phyloP scores from a whole-genome alignment of 163 green algal genomes.

The Chlorella variabilis region DNA sequence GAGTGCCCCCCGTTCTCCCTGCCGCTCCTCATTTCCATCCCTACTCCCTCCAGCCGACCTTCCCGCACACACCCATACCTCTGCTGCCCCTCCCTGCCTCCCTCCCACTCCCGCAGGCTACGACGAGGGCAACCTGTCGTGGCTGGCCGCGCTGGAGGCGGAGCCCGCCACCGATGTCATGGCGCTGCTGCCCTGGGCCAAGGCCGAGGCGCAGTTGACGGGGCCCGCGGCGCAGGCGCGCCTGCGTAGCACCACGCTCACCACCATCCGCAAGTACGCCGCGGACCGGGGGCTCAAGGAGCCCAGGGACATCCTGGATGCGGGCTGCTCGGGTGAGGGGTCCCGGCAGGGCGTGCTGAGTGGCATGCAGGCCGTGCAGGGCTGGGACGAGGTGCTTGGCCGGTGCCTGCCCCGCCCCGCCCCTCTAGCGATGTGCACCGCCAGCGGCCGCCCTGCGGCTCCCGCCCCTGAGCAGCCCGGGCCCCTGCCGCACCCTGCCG shows the following conservation, averaged over 20 bases:
- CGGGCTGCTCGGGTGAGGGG: constrained; percentile 72
- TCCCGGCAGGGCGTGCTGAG: constrained; percentile 35
- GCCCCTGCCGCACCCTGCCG: no score
- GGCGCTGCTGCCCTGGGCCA: constrained; percentile 66
- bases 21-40: no score
- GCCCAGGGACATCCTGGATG: constrained; percentile 69
- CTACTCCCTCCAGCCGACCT: no score
- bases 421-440: no score
- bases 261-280: constrained; percentile 52
- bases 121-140: constrained; percentile 81
- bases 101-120: constrained; percentile 65
- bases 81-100: not conserved
- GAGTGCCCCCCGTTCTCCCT: no score
- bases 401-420: no score
- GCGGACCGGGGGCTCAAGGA: constrained; percentile 12
- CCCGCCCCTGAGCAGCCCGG: no score
- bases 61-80: no score
- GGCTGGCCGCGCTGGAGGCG: constrained; percentile 82
- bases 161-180: constrained; percentile 62
- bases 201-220: constrained; percentile 54
- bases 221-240: not conserved
- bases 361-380: not conserved
- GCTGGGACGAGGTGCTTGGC: not conserved
- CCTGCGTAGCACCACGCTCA: constrained; percentile 58
- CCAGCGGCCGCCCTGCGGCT: no score